These are phyloP conservation scores for Mollisiaceae sp. DNA, from an alignment of 2,329 filamentous ascomycete species.

Conservation along the genomic window DNA sequence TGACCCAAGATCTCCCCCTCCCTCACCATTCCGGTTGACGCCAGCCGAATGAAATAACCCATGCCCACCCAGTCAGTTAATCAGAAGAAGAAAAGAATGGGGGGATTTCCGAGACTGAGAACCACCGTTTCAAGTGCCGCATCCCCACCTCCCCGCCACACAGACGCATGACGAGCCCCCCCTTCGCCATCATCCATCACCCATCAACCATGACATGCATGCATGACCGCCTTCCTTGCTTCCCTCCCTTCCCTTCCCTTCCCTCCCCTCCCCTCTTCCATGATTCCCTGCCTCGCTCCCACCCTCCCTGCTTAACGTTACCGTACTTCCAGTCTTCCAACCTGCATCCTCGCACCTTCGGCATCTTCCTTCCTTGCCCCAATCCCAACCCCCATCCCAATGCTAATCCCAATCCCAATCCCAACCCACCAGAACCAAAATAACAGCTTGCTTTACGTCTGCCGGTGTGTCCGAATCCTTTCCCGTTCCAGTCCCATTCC, in stretches of 20 bases:
- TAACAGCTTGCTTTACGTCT: too few species aligned
- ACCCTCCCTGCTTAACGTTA: background rate
- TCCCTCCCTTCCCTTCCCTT: background rate
- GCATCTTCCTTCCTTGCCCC: background rate
- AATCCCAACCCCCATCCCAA: too few species aligned
- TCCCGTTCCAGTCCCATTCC: too few species aligned
- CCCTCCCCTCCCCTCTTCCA: background rate
- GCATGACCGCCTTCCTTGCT: background rate
- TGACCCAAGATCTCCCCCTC: too few species aligned
- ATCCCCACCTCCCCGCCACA: background rate
- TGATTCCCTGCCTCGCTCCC: background rate
- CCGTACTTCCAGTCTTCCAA: background rate
- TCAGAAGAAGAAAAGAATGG: background rate
- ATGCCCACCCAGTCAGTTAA: background rate
- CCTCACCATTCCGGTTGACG: too few species aligned
- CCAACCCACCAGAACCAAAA: too few species aligned
- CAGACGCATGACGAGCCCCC: background rate
- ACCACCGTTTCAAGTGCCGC: background rate
- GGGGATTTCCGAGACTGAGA: background rate
- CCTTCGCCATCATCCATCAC: background rate
- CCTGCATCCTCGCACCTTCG: background rate
- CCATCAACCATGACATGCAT: constrained; percentile 5
- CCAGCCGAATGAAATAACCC: background rate
- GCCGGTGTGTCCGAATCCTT: too few species aligned
- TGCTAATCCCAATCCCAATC: too few species aligned